Base-by-base conservation (phyloP, 352 stramenopile species). In the Phytophthora pseudosyringae region DNA sequence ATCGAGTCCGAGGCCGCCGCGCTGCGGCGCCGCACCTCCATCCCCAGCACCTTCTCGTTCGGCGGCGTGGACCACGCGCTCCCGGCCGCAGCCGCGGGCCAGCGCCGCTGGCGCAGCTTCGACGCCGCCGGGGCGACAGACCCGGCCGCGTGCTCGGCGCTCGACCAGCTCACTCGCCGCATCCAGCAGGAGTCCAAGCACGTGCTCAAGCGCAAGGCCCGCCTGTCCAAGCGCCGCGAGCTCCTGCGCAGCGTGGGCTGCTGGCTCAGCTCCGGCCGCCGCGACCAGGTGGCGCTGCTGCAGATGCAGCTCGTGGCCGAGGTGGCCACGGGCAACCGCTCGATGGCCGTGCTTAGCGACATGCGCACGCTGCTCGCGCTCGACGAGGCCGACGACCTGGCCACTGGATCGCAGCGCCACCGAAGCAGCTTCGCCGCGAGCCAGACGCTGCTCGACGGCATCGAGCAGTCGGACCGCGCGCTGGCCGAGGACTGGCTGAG, bases 231-330 rank as follows among this genome's bases (percentile, higher is more conserved):
- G 33, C 77, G 80, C 6, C 72, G 78, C 15, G 73, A 84, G 46
- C 69, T 86, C 33, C 56, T 90, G 16, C 78, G 79, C 18, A 79
- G 75, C n/a, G 68, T 92, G 6, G 61, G 67, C 29, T 54, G 69
- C 32, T 63, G 77, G 47, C 79, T 88, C 50, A 80, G 77, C n/a
- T 71, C 71, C 8, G 75, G 68, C 32, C 68, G 76, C 16, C 78
- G 82, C 38, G 73, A 90, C 32, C 81, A 87, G 46, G 71, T 92
- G 9, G 64, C 75, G 50, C 54, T 92, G 33, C 67, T 88, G 15
- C 83, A 86, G 59, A 89, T 92, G 78, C 80, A 90, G 53, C 67
- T 92, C 2, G 76, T 89, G 29, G 83, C 83, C n/a, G 77, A 88
- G 28, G 76, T 89, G 18, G 81, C 83, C 32, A 80, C 76, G 33